These are phyloP conservation scores for Cyberlindnera petersonii DNA, from an alignment of 805 yeast species.

Conservation along the genomic window DNA sequence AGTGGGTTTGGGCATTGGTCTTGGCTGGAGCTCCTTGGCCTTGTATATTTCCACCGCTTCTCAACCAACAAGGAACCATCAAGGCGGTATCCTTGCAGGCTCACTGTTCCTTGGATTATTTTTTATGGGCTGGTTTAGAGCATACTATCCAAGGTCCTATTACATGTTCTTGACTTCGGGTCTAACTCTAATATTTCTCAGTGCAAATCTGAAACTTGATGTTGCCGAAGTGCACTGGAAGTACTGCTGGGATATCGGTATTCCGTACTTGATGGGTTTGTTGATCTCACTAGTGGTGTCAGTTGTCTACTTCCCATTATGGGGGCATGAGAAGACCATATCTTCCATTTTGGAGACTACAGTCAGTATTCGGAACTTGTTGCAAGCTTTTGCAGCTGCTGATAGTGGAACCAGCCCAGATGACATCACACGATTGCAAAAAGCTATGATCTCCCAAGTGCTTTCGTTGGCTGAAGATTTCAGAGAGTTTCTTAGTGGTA, in stretches of 20 bases:
- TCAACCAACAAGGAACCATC: slow-evolving; percentile 36
- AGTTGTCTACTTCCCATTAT: slow-evolving; percentile 35
- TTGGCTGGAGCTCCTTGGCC: slow-evolving; percentile 43
- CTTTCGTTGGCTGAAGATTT: slow-evolving; percentile 37
- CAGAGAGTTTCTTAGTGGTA: slow-evolving; percentile 41
- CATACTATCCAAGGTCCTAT: slow-evolving; percentile 37
- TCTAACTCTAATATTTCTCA: slow-evolving; percentile 34
- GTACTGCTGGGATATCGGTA: slow-evolving; percentile 37
- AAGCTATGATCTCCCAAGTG: slow-evolving; percentile 30
- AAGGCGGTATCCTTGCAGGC: slow-evolving; percentile 43
- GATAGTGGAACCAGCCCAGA: slow-evolving; percentile 16
- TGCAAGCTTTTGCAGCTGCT: slow-evolving; percentile 13
- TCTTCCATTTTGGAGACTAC: slow-evolving; percentile 26
- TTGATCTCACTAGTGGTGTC: slow-evolving; percentile 35
- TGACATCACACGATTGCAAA: slow-evolving; percentile 24
- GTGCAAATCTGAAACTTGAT: slow-evolving; percentile 24
- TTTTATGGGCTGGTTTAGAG: slow-evolving; percentile 38
- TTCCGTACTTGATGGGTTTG: slow-evolving; percentile 44
- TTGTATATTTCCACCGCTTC: slow-evolving; percentile 40
- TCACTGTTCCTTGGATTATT: slow-evolving; percentile 38
- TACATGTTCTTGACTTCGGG: slow-evolving; percentile 36
- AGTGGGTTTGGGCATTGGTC: slow-evolving; percentile 37
- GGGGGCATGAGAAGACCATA: slow-evolving; percentile 35
- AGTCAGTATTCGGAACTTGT: slow-evolving; percentile 24
- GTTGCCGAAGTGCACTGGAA: slow-evolving; percentile 32